Evolutionary conservation across 1,284 basidiomycete species (phyloP), one percentile per base, ranked within the genome.

Genomic region (Ceratobasidium theobromae): DNA sequence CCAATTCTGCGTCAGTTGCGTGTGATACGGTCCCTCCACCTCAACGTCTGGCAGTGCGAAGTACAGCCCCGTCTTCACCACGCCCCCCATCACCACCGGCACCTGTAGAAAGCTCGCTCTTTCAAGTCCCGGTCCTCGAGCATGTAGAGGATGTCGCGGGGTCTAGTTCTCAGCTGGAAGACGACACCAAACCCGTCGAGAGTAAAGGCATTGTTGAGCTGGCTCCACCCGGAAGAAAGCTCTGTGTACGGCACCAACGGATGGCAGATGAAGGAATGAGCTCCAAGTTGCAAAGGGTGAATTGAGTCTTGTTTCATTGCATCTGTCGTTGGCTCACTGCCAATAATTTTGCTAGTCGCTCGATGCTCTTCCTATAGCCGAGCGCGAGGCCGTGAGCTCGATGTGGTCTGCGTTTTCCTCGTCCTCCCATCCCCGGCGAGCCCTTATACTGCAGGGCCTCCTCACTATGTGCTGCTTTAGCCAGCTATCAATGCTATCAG

Each of bases 391-490:
- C 25, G 90, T 99, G 75, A 98, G 89, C 73, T 85, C 90, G 5
- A 87, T 98, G 69, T 99, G 97, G 97, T 93, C 95, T 67, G 91
- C 89, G 72, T 99, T 99, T 78, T 97, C 94, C 11, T 93, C 93
- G 0, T 97, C 96, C 0, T 87, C 94, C 0, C 94, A 97, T 73
- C 86, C 89, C 9, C 87, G 93, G 35, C 86, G 96, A 43, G 91
- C 92, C 43, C 85, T 99, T 73, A 98, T 99, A 74, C 87, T 99
- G 51, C 93, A 94, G 73, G 96, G 96, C 32, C 84, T 99, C 68
- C 86, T 99, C 72, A 98, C 97, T n/a, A 99, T 99, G 93, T 99
- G 96, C 77, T 99, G 96, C 78, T 98, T 97, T 80, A 93, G 93
- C 41, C 96, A 98, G 74, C 87, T 99, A n/a, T 98, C 96, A 23